Evolutionary conservation across 1,284 basidiomycete species (phyloP).

Genomic region (Cerrena zonata): DNA sequence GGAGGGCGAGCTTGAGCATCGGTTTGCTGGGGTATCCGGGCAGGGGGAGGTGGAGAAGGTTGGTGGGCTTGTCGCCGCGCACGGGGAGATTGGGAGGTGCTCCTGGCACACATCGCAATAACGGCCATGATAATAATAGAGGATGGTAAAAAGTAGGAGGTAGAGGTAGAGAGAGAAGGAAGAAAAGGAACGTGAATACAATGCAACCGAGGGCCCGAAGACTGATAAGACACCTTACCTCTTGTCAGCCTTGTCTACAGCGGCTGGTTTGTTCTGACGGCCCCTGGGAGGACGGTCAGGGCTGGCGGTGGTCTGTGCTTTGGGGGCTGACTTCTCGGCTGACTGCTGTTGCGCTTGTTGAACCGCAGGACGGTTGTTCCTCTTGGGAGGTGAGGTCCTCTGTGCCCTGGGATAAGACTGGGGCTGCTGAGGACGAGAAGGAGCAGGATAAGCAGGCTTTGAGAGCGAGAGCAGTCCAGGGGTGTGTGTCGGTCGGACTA

Average conservation of each 20-base stretch:
- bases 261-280: constrained; percentile 27
- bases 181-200: constrained; percentile 6
- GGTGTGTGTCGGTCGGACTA: constrained; percentile 64
- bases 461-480: constrained; percentile 67
- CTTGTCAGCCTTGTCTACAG: constrained; percentile 28
- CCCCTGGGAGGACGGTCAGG: constrained; percentile 28
- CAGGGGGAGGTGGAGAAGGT: constrained; percentile 47
- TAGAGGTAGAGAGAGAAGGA: constrained; percentile 12
- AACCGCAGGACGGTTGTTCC: constrained; percentile 29
- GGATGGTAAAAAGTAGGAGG: too few species aligned
- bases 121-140: too few species aligned
- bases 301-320: too few species aligned
- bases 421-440: constrained; percentile 30
- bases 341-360: constrained; percentile 22
- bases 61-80: constrained; percentile 46
- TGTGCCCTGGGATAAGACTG: constrained; percentile 35
- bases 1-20: constrained; percentile 32
- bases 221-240: constrained; percentile 22
- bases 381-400: constrained; percentile 22
- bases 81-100: constrained; percentile 41
- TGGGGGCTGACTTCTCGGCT: constrained; percentile 20
- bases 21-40: constrained; percentile 52
- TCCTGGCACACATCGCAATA: constrained; percentile 33
- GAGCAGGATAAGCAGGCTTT: constrained; percentile 42
- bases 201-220: background rate